Conservation (phyloP, 768 basidiomycete species). For the Termitomyces titanicus region DNA sequence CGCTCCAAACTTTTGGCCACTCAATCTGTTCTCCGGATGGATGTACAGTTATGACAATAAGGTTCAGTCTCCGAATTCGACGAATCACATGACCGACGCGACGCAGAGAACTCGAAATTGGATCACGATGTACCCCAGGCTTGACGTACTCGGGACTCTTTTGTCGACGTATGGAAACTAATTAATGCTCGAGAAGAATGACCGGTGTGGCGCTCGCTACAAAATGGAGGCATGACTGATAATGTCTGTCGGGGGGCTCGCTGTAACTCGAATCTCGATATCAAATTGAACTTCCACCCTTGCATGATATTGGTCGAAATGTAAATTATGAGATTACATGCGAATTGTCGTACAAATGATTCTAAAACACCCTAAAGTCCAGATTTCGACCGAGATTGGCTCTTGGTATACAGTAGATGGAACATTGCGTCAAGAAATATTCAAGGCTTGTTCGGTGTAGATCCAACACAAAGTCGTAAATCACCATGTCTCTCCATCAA, state of each 20-base stretch:
- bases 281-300: background rate
- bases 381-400: background rate
- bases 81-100: conserved; percentile 5
- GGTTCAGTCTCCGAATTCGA: conserved; percentile 24
- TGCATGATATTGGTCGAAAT: background rate
- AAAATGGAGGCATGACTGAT: no score
- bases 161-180: no score
- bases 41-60: conserved; percentile 30
- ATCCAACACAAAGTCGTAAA: background rate
- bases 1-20: background rate
- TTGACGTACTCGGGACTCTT: no score
- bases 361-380: background rate
- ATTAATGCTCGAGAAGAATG: background rate
- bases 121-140: no score
- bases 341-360: background rate
- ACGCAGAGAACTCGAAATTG: background rate
- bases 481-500: conserved; percentile 75
- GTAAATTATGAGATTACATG: background rate
- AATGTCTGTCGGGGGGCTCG: no score
- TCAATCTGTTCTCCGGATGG: background rate
- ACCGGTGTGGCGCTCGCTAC: background rate
- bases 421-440: background rate
- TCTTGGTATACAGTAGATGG: background rate
- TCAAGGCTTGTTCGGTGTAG: background rate
- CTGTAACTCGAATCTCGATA: no score